These are phyloP conservation scores for Pleomassaria siparia DNA, from an alignment of 2,329 filamentous ascomycete species.

Conservation along the genomic window DNA sequence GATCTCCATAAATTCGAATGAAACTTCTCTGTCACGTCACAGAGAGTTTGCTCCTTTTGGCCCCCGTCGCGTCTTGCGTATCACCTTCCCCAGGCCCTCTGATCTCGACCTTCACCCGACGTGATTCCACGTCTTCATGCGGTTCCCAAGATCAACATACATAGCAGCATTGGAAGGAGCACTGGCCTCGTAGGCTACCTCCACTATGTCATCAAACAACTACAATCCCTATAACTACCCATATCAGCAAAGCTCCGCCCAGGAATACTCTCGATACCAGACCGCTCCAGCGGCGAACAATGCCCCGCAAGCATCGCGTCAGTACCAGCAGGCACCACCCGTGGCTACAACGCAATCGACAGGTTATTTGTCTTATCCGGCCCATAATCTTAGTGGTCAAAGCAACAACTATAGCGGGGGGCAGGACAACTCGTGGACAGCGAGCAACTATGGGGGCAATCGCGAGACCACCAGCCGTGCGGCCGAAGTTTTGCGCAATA, in stretches of 20 bases:
- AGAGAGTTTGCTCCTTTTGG: not conserved
- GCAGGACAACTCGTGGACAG: slow-evolving; percentile 26
- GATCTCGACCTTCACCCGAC: slow-evolving; percentile 7
- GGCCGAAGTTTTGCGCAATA: slow-evolving; percentile 36
- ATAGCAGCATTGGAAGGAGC: slow-evolving; percentile 8
- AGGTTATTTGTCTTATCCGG: slow-evolving; percentile 32
- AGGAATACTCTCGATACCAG: slow-evolving; percentile 30
- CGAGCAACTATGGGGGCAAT: slow-evolving; percentile 25
- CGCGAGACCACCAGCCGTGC: slow-evolving; percentile 31
- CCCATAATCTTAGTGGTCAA: slow-evolving; percentile 22
- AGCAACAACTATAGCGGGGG: slow-evolving; percentile 19
- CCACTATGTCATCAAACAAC: slow-evolving; percentile 28
- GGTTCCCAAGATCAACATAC: slow-evolving; percentile 1
- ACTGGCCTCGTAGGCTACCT: slow-evolving; percentile 5
- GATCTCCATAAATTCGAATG: no score
- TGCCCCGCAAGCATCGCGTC: slow-evolving; percentile 24
- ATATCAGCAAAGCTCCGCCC: slow-evolving; percentile 30
- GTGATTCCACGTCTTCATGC: slow-evolving; percentile 6
- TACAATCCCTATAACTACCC: slow-evolving; percentile 30
- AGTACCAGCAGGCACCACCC: slow-evolving; percentile 24
- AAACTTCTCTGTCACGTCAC: no score
- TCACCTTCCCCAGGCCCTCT: not conserved
- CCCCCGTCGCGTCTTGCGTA: not conserved
- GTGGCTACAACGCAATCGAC: slow-evolving; percentile 21
- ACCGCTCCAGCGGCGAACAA: slow-evolving; percentile 27